These are phyloP conservation scores for Phyllostachys edulis DNA, from an alignment of 176 grass and related monocot species.

Conservation along the genomic window DNA sequence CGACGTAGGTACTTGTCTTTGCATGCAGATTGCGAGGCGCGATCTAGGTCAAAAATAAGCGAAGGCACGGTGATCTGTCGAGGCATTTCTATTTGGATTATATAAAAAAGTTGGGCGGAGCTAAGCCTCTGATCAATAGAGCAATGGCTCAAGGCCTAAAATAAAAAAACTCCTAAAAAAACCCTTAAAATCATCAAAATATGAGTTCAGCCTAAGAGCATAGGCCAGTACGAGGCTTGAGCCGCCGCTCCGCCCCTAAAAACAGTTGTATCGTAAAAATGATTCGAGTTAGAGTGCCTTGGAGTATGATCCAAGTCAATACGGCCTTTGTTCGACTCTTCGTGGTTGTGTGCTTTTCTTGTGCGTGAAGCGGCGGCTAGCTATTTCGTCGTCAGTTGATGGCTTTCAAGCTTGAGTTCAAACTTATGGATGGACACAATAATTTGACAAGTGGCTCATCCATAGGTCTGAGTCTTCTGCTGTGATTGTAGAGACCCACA, in stretches of 20 bases:
- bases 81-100: too few relatives aligned
- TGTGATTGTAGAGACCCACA: not conserved
- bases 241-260: too few relatives aligned
- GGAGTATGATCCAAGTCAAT: not conserved
- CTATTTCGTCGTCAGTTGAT: not conserved
- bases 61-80: too few relatives aligned
- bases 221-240: too few relatives aligned
- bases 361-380: slow-evolving; percentile 5
- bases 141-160: too few relatives aligned
- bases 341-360: not conserved
- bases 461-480: not conserved
- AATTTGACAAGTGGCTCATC: not conserved
- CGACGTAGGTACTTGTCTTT: not conserved
- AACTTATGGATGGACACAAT: not conserved
- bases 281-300: not conserved
- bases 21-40: too few relatives aligned
- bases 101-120: too few relatives aligned
- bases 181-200: too few relatives aligned
- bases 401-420: not conserved
- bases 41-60: too few relatives aligned
- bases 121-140: too few relatives aligned
- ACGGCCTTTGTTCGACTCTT: not conserved
- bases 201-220: too few relatives aligned
- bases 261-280: not conserved
- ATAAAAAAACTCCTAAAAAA: too few relatives aligned